Conservation (phyloP, 2,329 filamentous ascomycete species). For the Diaporthe aspalathi region DNA sequence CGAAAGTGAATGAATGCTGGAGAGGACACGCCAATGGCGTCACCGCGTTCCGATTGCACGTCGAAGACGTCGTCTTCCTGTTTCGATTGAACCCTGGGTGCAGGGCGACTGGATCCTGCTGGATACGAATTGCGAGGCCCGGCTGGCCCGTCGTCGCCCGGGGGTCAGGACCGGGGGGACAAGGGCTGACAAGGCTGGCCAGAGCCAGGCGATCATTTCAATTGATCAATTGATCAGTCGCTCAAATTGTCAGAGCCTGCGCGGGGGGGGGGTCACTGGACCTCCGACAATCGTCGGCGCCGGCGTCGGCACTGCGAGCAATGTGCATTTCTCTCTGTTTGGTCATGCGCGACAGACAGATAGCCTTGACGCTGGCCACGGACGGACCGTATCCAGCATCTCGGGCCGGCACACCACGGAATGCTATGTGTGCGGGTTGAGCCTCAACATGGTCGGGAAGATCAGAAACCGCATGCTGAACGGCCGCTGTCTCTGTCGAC, state of each 20-base stretch:
- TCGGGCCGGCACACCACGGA: conserved; percentile 2
- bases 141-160: not conserved
- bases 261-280: too few species aligned
- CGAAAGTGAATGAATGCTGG: conserved; percentile 35
- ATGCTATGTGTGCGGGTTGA: conserved; percentile 4
- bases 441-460: conserved; percentile 14
- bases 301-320: too few species aligned
- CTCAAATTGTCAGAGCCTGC: too few species aligned
- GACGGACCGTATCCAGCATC: not conserved
- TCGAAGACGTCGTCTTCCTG: conserved; percentile 2
- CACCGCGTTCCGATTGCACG: conserved; percentile 17
- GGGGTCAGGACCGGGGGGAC: not conserved
- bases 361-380: not conserved
- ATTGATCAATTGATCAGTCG: not conserved
- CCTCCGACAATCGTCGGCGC: too few species aligned
- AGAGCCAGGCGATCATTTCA: conserved; percentile 1
- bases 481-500: not conserved
- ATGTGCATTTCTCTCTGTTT: too few species aligned
- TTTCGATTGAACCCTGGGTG: conserved; percentile 20
- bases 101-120: conserved; percentile 15
- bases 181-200: not conserved
- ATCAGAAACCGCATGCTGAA: conserved; percentile 8
- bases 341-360: too few species aligned
- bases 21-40: conserved; percentile 20
- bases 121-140: conserved; percentile 19